Percentiles rank a stretch among this genome's conserved stretches.
phyloP scores from a whole-genome alignment of 2,329 filamentous ascomycete species.

The Aspergillus sp. region DNA sequence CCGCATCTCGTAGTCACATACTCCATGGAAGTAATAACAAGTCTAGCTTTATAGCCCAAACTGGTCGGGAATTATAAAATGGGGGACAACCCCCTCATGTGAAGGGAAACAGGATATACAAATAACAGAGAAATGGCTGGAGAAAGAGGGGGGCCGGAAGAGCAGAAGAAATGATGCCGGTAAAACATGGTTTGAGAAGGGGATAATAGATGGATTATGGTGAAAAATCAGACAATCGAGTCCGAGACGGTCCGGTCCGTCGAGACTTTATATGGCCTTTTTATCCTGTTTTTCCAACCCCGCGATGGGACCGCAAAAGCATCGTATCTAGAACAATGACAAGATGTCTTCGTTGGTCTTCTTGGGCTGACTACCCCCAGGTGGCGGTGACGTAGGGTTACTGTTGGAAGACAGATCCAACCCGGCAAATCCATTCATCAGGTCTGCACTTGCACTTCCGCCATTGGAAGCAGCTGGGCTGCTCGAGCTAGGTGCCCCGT shows the following conservation, averaged over 20 bases:
- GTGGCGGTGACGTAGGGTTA: conserved; percentile 25
- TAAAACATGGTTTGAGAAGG: background rate
- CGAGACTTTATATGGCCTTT: background rate
- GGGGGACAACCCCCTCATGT: background rate
- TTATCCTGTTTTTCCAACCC: background rate
- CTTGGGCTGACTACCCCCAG: conserved; percentile 34
- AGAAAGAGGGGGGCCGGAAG: background rate
- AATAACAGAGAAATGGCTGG: conserved; percentile 1
- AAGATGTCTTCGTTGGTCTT: conserved; percentile 58
- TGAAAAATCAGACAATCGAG: background rate
- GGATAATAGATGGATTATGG: background rate
- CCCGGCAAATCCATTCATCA: conserved; percentile 81
- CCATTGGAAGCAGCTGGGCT: conserved; percentile 30
- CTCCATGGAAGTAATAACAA: background rate
- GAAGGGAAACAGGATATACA: conserved; percentile 7
- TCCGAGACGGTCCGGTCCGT: background rate
- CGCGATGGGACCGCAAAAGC: background rate
- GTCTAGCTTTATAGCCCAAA: background rate
- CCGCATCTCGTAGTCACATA: background rate
- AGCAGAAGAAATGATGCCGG: background rate
- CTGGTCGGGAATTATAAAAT: background rate
- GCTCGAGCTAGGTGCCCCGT: conserved; percentile 37
- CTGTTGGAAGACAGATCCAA: conserved; percentile 67
- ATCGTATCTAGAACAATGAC: conserved; percentile 49
- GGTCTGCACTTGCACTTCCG: conserved; percentile 45